Evolutionary conservation across 2,329 filamentous ascomycete species (phyloP).

Genomic region (Tolypocladium paradoxum): DNA sequence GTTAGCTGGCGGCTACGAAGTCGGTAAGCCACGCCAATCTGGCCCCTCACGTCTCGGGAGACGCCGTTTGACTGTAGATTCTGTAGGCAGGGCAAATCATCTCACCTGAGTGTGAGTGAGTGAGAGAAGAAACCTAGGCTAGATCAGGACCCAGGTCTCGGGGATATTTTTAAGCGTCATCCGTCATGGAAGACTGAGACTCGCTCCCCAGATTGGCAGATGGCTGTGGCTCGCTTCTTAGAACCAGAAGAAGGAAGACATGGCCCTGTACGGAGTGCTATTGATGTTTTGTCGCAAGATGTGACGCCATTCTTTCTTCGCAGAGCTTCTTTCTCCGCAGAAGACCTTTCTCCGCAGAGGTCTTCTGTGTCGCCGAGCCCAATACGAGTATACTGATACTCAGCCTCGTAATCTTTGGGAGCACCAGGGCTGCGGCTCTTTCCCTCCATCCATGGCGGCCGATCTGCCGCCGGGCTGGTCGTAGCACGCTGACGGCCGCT

Average conservation of each 20-base stretch:
- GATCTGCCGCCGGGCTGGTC: neutral
- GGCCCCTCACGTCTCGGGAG: neutral
- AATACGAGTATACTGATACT: neutral
- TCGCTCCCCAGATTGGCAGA: neutral
- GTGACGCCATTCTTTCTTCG: neutral
- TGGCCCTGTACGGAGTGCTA: neutral
- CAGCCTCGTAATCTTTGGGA: neutral
- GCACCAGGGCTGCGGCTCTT: neutral
- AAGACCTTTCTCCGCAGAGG: neutral
- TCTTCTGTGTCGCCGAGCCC: neutral
- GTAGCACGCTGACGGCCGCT: neutral
- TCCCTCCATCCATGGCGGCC: neutral
- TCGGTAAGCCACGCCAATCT: neutral
- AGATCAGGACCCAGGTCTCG: constrained; percentile 1
- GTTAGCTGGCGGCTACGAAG: neutral
- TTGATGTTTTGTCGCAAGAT: neutral
- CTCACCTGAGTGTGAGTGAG: constrained; percentile 1
- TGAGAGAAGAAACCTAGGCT: constrained; percentile 9
- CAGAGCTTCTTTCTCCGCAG: too few relatives aligned
- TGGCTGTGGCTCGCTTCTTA: neutral
- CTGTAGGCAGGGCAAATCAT: constrained; percentile 3
- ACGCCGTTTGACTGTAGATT: constrained; percentile 2
- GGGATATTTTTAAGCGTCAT: neutral
- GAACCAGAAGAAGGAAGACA: too few relatives aligned
- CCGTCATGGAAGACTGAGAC: neutral